A percentile compares a stretch with the other conserved stretches of the same genome.
These are phyloP conservation scores for Candida manassasensis DNA, from an alignment of 805 yeast species.

Conservation along the genomic window DNA sequence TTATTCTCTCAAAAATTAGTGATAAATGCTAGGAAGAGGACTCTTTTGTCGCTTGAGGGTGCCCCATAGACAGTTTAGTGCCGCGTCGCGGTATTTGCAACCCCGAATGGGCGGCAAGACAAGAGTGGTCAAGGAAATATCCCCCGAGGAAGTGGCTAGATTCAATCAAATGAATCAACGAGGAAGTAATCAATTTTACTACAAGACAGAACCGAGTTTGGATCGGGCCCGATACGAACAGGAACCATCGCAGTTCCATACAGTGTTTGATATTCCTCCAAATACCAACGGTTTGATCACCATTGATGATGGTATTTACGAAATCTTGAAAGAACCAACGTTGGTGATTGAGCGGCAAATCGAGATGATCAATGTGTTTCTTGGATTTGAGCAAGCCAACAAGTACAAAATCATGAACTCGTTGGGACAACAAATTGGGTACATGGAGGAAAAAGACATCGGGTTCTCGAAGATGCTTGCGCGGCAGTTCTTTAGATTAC, in stretches of 20 bases:
- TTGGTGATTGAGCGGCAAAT: slow-evolving; percentile 82
- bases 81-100: not conserved
- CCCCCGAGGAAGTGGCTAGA: slow-evolving; percentile 30
- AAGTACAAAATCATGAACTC: slow-evolving; percentile 69
- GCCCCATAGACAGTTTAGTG: no score
- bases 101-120: slow-evolving; percentile 15
- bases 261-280: slow-evolving; percentile 33
- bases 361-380: slow-evolving; percentile 79
- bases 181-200: slow-evolving; percentile 15
- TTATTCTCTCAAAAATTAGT: no score
- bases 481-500: slow-evolving; percentile 78
- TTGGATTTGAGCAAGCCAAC: slow-evolving; percentile 92
- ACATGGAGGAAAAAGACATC: slow-evolving; percentile 74
- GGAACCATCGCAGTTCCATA: slow-evolving; percentile 26
- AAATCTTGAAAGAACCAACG: slow-evolving; percentile 72
- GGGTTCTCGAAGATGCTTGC: slow-evolving; percentile 65
- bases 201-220: slow-evolving; percentile 24
- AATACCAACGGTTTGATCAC: slow-evolving; percentile 50
- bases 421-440: slow-evolving; percentile 71
- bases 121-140: slow-evolving; percentile 28
- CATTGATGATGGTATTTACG: slow-evolving; percentile 54
- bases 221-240: slow-evolving; percentile 16
- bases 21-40: no score
- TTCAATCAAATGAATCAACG: no score
- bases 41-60: no score